phyloP scores from a whole-genome alignment of 768 basidiomycete species.

The Rhodosporidiobolus odoratus region DNA sequence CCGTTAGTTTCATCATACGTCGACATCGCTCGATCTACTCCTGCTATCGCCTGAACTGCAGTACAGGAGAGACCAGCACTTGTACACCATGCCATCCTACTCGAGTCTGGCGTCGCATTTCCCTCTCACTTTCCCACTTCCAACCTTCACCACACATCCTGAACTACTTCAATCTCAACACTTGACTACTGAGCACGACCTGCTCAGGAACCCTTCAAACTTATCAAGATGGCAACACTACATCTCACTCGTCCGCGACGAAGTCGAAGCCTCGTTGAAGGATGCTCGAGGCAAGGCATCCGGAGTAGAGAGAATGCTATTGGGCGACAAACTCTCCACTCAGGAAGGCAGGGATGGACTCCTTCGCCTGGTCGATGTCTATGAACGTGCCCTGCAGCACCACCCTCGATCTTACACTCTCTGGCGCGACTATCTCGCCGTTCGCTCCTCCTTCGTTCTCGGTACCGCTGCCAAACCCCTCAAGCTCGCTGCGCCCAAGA shows the following conservation, averaged over 20 bases:
- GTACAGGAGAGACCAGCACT: too few species aligned
- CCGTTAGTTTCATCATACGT: too few species aligned
- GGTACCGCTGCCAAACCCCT: conserved; percentile 55
- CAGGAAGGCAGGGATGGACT: conserved; percentile 66
- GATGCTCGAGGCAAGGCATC: conserved; percentile 37
- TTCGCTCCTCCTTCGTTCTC: conserved; percentile 77
- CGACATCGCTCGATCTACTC: too few species aligned
- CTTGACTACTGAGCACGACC: conserved; percentile 84
- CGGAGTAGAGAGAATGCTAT: conserved; percentile 53
- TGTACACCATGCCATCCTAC: conserved; percentile 6
- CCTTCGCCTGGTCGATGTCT: conserved; percentile 82
- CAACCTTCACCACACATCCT: conserved; percentile 71
- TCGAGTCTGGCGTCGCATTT: conserved; percentile 55
- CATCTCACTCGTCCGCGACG: conserved; percentile 68
- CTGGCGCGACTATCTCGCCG: conserved; percentile 86
- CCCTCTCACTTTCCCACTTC: conserved; percentile 78
- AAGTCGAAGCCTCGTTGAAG: conserved; percentile 50
- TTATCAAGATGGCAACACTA: conserved; percentile 91
- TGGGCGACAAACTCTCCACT: conserved; percentile 69
- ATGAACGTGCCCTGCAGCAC: conserved; percentile 79
- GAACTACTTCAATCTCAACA: conserved; percentile 69
- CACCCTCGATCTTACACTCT: conserved; percentile 89
- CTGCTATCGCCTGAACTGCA: too few species aligned
- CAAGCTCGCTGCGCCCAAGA: conserved; percentile 79
- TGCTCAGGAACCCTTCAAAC: conserved; percentile 80